Evolutionary conservation across 306 rosid genomes (phyloP), one percentile per base, ranked within the genome.

Genomic region (Vicia villosa): DNA sequence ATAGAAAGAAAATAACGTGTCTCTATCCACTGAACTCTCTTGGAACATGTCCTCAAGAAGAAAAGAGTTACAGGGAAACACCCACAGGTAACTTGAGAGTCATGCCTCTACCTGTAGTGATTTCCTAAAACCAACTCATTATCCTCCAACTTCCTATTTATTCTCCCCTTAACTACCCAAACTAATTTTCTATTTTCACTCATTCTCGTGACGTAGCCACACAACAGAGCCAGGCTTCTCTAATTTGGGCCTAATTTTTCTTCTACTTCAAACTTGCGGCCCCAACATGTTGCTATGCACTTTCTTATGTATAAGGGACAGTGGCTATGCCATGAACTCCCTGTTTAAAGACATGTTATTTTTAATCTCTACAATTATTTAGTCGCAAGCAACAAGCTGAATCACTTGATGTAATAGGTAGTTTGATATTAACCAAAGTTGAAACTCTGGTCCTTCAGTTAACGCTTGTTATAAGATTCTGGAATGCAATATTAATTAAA

Each of bases 381-480:
- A 40, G 47, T 54, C 41, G n/a, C 63, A 14, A n/a, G 51, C 69
- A 59, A 54, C 58, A 52, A 52, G 72, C 46, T 13, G 54, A 49
- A 22, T 55, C 13, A 3, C 16, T 65, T 45, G 26, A 41, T 42
- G 16, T 34, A 54, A 34, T 11, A 21, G 22, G 26, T 40, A 51
- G 56, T 20, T 13, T 66, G 41, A 57, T 55, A 28, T 45, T 58
- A 10, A 22, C 50, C 26, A 42, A 43, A 38, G 67, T 55, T 55
- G 19, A 74, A 66, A 41, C 28, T 75, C 63, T n/a, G 20, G 62
- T 67, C 30, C 34, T 57, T 47, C 26, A 3, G 28, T 58, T 3
- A 58, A 68, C 15, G 63, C 52, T 66, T 12, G 16, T 43, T 12
- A 46, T 21, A 26, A 49, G 66, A 50, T 66, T 69, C 52, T 77